Percentiles rank a stretch among this genome's conserved stretches.
These are phyloP conservation scores for Suillus alpinus DNA, from an alignment of 768 basidiomycete species.

Conservation along the genomic window DNA sequence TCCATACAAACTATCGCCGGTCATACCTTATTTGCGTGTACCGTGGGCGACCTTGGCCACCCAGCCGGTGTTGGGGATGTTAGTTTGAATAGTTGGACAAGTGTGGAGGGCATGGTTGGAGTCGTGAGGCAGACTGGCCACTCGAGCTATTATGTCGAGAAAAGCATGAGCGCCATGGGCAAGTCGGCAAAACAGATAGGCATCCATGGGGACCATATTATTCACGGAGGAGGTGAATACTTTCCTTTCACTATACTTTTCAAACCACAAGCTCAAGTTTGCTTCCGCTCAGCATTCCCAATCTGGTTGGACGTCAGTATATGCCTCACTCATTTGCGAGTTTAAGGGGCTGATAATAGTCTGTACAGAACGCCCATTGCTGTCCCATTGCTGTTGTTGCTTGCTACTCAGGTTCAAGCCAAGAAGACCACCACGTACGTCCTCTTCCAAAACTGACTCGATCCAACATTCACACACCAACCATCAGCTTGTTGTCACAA, in stretches of 20 bases:
- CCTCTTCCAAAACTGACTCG: conserved; percentile 3
- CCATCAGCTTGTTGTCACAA: conserved; percentile 56
- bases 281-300: conserved; percentile 62
- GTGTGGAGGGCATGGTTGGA: conserved; percentile 75
- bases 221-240: conserved; percentile 75
- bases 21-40: conserved; percentile 77
- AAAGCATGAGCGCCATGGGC: conserved; percentile 81
- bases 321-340: neutral
- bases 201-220: conserved; percentile 57
- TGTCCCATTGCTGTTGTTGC: conserved; percentile 79
- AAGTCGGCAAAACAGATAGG: conserved; percentile 74
- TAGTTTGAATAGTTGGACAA: conserved; percentile 77
- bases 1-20: conserved; percentile 78
- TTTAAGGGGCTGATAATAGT: conserved; percentile 6
- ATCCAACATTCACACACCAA: neutral
- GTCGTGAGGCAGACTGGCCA: conserved; percentile 80
- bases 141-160: conserved; percentile 83
- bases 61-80: conserved; percentile 68
- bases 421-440: conserved; percentile 76
- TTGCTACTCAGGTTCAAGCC: conserved; percentile 78
- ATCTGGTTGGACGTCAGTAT: conserved; percentile 73
- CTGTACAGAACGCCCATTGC: conserved; percentile 68
- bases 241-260: neutral
- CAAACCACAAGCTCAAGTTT: conserved; percentile 4
- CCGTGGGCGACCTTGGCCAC: conserved; percentile 77